phyloP scores from a whole-genome alignment of 257 asterid species.

The Nicotiana sylvestris region DNA sequence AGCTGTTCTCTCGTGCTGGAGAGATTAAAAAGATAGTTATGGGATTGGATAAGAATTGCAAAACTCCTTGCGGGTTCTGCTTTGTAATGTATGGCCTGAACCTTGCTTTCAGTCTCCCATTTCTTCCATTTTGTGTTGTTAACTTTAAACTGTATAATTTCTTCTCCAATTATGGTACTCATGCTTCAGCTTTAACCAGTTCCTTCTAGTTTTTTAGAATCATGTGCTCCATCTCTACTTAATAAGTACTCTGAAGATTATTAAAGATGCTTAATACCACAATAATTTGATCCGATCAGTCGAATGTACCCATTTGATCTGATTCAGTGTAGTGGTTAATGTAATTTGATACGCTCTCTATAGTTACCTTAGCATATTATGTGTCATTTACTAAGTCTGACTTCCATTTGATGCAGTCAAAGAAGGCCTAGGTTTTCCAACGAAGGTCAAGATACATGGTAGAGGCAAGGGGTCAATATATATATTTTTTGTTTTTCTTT shows the following conservation, averaged over 20 bases:
- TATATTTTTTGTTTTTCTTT: not conserved
- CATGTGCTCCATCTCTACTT: not conserved
- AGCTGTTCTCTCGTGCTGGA: conserved; percentile 85
- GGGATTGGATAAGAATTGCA: conserved; percentile 93
- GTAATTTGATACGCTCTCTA: not conserved
- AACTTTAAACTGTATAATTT: not conserved
- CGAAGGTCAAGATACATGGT: not conserved
- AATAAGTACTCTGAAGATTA: not conserved
- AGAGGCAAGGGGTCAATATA: not conserved
- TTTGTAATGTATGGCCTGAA: conserved; percentile 57
- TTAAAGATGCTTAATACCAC: not conserved
- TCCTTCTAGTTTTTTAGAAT: not conserved
- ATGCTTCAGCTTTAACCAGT: no score
- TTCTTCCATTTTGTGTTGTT: not conserved
- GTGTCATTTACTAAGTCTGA: not conserved
- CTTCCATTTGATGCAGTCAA: not conserved
- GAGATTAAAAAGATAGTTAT: conserved; percentile 87
- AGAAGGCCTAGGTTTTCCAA: not conserved
- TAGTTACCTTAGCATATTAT: not conserved
- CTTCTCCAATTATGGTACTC: not conserved
- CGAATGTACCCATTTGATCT: not conserved
- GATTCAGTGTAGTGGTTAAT: not conserved
- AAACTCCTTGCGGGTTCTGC: conserved; percentile 99
- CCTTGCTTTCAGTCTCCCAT: conserved; percentile 7
- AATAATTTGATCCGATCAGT: not conserved